phyloP scores from a whole-genome alignment of 352 stramenopile species.

The Phytophthora pseudosyringae region DNA sequence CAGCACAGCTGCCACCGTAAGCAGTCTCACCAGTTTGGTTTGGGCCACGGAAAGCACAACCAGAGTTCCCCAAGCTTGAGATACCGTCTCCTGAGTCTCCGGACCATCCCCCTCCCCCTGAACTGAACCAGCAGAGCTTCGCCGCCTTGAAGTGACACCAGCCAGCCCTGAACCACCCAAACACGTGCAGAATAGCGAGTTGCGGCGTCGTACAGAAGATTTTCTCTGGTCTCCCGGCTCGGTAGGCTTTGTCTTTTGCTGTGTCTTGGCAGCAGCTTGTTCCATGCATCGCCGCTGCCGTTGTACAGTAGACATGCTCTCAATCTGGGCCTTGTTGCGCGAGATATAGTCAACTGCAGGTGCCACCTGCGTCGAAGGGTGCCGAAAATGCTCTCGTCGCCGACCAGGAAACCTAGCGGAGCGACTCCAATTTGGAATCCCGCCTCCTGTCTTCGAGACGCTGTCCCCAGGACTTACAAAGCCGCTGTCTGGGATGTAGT shows the following conservation, averaged over 20 bases:
- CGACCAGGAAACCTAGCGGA: conserved; percentile 43
- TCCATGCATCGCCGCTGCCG: conserved; percentile 21
- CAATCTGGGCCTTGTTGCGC: conserved; percentile 39
- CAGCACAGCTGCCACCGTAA: conserved; percentile 33
- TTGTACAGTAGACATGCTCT: conserved; percentile 34
- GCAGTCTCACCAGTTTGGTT: conserved; percentile 36
- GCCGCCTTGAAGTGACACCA: neutral
- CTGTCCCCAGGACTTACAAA: conserved; percentile 37
- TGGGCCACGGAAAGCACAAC: conserved; percentile 50
- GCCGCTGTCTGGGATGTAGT: conserved; percentile 51
- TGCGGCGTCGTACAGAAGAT: conserved; percentile 36
- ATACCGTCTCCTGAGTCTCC: conserved; percentile 7
- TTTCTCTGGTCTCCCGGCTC: neutral
- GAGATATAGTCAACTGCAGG: conserved; percentile 35
- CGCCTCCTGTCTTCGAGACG: conserved; percentile 20
- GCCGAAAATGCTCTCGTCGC: conserved; percentile 18
- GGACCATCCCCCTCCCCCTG: neutral
- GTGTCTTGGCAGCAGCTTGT: conserved; percentile 3
- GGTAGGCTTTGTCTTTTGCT: neutral
- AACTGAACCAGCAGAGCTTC: conserved; percentile 4
- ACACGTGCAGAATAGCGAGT: conserved; percentile 37
- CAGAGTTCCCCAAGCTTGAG: conserved; percentile 48
- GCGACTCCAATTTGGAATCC: conserved; percentile 51
- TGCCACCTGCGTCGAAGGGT: conserved; percentile 6
- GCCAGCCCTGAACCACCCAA: neutral